Percentiles rank a stretch among this genome's conserved stretches.
Conservation (phyloP, 140 eudicot genomes). For the Senecio squalidus region DNA sequence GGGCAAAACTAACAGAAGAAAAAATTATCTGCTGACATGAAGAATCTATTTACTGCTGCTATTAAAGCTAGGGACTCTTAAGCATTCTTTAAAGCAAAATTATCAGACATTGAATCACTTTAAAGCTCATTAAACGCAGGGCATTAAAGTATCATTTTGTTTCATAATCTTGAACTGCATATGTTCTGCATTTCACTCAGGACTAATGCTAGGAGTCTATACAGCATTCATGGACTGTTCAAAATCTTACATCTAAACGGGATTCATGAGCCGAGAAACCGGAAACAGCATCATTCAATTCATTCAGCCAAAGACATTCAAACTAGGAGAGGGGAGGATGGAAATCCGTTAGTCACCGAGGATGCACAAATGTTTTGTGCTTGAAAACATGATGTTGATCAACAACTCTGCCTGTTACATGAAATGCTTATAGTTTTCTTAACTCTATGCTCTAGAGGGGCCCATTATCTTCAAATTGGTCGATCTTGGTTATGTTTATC, state of each 20-base stretch:
- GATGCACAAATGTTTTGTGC: conserved; percentile 83
- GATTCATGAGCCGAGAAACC: conserved; percentile 60
- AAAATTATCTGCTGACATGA: conserved; percentile 66
- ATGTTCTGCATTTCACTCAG: conserved; percentile 61
- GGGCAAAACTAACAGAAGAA: conserved; percentile 76
- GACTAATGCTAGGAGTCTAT: conserved; percentile 63
- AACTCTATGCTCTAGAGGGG: too few relatives aligned
- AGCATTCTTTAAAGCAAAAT: conserved; percentile 36
- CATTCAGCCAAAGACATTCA: conserved; percentile 54
- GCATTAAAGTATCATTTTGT: not conserved
- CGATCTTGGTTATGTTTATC: too few relatives aligned
- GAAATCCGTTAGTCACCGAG: conserved; percentile 65
- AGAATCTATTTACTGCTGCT: conserved; percentile 74
- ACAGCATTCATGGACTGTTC: conserved; percentile 81
- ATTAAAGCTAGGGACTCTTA: conserved; percentile 72
- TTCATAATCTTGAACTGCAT: conserved; percentile 2
- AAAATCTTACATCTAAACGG: conserved; percentile 73
- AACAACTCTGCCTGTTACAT: too few relatives aligned
- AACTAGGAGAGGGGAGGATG: conserved; percentile 66
- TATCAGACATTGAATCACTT: not conserved
- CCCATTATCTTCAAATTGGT: too few relatives aligned
- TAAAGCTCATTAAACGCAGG: not conserved
- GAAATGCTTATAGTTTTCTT: too few relatives aligned
- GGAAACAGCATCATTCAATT: conserved; percentile 55
- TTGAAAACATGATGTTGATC: too few relatives aligned